A percentile compares a stretch with the other conserved stretches of the same genome.
Evolutionary conservation across 805 yeast genomes (phyloP).

Genomic region (Helenozyma baotianmanensis): DNA sequence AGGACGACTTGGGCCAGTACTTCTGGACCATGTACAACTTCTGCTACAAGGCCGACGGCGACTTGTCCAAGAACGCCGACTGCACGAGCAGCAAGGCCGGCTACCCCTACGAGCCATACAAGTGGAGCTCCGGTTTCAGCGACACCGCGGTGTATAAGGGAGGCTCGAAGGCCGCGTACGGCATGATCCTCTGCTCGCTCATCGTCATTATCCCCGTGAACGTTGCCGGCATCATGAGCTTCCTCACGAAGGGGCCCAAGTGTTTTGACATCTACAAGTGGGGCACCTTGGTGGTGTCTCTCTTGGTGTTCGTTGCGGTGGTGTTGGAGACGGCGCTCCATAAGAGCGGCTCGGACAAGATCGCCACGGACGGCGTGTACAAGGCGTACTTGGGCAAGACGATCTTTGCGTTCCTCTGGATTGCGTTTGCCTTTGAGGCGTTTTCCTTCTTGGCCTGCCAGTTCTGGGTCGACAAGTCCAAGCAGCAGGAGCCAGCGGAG

Average conservation of each 20-base stretch:
- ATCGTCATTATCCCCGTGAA: conserved; percentile 4
- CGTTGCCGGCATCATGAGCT: conserved; percentile 2
- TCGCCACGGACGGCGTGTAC: conserved; percentile 8
- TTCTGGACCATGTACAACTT: conserved; percentile 10
- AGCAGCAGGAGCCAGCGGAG: background rate
- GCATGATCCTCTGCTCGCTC: conserved; percentile 5
- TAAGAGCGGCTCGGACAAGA: conserved; percentile 4
- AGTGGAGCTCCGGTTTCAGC: conserved; percentile 9
- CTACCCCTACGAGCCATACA: conserved; percentile 9
- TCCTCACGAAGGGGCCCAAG: conserved; percentile 4
- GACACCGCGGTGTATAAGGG: conserved; percentile 1
- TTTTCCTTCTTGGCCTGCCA: conserved; percentile 2
- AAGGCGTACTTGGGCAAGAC: conserved; percentile 7
- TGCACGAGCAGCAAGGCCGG: conserved; percentile 8
- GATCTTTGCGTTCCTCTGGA: conserved; percentile 10
- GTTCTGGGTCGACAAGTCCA: conserved; percentile 3
- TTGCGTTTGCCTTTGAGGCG: conserved; percentile 6
- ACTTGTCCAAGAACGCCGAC: conserved; percentile 6
- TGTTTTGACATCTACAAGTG: conserved; percentile 4
- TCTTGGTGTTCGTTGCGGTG: conserved; percentile 8
- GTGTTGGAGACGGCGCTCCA: conserved; percentile 8
- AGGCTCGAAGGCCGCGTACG: conserved; percentile 10
- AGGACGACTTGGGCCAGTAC: conserved; percentile 6
- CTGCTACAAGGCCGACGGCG: conserved; percentile 7
- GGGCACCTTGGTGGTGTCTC: conserved; percentile 3